Conservation (phyloP, 768 basidiomycete species). For the Lyophyllum atratum region DNA sequence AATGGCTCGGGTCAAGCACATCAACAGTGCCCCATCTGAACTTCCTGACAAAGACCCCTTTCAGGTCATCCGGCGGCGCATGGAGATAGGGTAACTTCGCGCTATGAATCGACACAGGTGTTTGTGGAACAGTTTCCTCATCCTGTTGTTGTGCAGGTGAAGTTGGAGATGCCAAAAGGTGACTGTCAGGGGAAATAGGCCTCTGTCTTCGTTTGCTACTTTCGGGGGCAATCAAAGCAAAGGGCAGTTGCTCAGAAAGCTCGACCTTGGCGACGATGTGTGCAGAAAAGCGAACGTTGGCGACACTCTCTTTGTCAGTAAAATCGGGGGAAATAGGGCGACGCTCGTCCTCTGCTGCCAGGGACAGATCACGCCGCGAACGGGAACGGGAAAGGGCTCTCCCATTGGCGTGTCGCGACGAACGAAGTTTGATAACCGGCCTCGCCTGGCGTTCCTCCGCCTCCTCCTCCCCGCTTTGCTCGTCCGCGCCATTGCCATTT, state of each 20-base stretch:
- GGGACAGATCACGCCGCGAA: conserved; percentile 68
- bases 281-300: conserved; percentile 78
- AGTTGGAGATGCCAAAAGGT: conserved; percentile 24
- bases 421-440: conserved; percentile 75
- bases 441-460: conserved; percentile 59
- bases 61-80: conserved; percentile 66
- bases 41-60: conserved; percentile 74
- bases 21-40: conserved; percentile 91
- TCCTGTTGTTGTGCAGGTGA: conserved; percentile 37
- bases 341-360: conserved; percentile 57
- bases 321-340: conserved; percentile 60
- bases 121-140: conserved; percentile 44
- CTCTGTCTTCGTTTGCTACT: conserved; percentile 42
- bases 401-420: conserved; percentile 43
- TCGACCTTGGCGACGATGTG: conserved; percentile 62
- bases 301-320: conserved; percentile 67
- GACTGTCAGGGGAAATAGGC: conserved; percentile 32
- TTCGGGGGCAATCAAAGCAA: conserved; percentile 81
- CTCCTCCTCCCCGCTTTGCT: conserved; percentile 41
- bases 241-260: conserved; percentile 64
- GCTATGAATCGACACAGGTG: conserved; percentile 39
- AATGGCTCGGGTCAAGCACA: conserved; percentile 83
- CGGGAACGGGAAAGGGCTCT: conserved; percentile 64
- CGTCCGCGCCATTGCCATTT: conserved; percentile 25
- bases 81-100: conserved; percentile 42